phyloP scores from a whole-genome alignment of 768 basidiomycete genomes.

The Tricholoma sp. region DNA sequence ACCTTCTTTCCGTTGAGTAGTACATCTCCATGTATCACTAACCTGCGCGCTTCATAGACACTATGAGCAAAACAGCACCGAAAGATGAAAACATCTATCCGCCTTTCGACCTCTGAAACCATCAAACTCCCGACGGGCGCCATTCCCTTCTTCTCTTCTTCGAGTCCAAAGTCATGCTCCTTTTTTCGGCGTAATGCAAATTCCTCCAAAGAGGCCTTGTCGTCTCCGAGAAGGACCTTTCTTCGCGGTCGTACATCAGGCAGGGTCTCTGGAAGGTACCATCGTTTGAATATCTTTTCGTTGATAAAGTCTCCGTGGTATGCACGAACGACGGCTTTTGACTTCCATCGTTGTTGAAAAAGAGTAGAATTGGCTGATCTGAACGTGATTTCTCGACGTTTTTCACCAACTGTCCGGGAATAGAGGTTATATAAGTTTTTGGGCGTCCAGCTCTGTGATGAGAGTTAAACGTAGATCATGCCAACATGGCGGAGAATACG shows the following conservation, averaged over 20 bases:
- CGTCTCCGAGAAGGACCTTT: constrained; percentile 34
- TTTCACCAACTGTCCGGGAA: constrained; percentile 57
- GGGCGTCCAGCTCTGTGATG: constrained; percentile 75
- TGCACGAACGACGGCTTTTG: constrained; percentile 81
- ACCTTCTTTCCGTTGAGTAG: constrained; percentile 88
- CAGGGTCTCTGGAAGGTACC: constrained; percentile 85
- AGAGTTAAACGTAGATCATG: background rate
- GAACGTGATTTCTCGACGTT: constrained; percentile 52
- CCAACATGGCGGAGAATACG: constrained; percentile 11
- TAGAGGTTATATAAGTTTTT: constrained; percentile 89
- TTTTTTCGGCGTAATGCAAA: constrained; percentile 56
- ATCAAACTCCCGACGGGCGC: constrained; percentile 95
- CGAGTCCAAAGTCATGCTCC: constrained; percentile 42
- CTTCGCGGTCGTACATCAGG: constrained; percentile 77
- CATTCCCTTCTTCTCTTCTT: constrained; percentile 56
- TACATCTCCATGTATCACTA: constrained; percentile 86
- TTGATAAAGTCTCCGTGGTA: constrained; percentile 96
- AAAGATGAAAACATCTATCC: constrained; percentile 92
- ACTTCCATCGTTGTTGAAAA: constrained; percentile 88
- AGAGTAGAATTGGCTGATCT: constrained; percentile 53
- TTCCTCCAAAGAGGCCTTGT: constrained; percentile 43
- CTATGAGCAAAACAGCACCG: constrained; percentile 82
- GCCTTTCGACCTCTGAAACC: constrained; percentile 89
- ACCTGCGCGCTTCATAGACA: constrained; percentile 82
- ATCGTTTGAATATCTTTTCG: constrained; percentile 89